These are phyloP conservation scores for Termitomyces sp. DNA, from an alignment of 768 basidiomycete genomes.

Conservation along the genomic window DNA sequence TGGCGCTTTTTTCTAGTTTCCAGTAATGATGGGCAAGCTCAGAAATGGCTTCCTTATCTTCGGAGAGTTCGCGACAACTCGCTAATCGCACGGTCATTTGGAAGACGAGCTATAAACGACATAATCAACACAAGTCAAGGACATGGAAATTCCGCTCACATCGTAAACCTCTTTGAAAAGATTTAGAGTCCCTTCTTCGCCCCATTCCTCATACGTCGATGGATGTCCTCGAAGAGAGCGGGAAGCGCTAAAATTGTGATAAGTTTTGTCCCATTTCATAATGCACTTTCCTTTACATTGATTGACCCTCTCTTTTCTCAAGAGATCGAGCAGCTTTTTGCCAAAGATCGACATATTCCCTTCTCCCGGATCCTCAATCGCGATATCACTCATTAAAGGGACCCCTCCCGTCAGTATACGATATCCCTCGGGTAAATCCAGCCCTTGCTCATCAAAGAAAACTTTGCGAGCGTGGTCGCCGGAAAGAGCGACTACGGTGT, in stretches of 20 bases:
- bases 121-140: background rate
- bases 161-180: slow-evolving; percentile 18
- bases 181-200: slow-evolving; percentile 12
- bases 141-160: background rate
- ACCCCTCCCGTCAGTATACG: slow-evolving; percentile 18
- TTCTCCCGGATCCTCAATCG: slow-evolving; percentile 5
- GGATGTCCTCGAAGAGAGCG: slow-evolving; percentile 15
- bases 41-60: slow-evolving; percentile 13
- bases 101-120: slow-evolving; percentile 13
- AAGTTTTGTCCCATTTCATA: background rate
- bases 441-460: slow-evolving; percentile 20
- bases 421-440: slow-evolving; percentile 21
- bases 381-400: slow-evolving; percentile 19
- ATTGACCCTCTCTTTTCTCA: slow-evolving; percentile 10
- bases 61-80: slow-evolving; percentile 15
- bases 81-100: slow-evolving; percentile 18
- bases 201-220: slow-evolving; percentile 13
- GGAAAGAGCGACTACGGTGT: slow-evolving; percentile 20
- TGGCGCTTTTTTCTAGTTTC: slow-evolving; percentile 13
- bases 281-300: slow-evolving; percentile 1
- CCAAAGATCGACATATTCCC: background rate
- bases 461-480: slow-evolving; percentile 20
- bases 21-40: slow-evolving; percentile 10
- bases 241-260: slow-evolving; percentile 9
- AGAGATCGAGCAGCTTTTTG: slow-evolving; percentile 4